A percentile compares a stretch with the other conserved stretches of the same genome.
Evolutionary conservation across 345 rosid genomes (phyloP).

Genomic region (Gossypioides kirkii): DNA sequence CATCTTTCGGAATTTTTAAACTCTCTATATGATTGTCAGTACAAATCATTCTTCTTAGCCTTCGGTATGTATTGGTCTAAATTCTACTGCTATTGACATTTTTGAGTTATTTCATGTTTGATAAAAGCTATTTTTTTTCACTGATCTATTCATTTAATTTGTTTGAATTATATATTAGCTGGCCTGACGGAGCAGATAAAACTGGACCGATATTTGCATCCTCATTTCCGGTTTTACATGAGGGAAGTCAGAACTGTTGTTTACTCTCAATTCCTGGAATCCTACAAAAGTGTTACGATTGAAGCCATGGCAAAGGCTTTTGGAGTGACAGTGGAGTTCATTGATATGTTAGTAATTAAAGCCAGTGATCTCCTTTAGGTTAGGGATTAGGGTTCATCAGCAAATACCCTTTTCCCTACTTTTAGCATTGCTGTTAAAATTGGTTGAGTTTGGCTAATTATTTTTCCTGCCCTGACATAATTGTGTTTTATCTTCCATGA

Average conservation of each 20-base stretch:
- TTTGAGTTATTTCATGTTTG: not conserved
- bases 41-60: constrained; percentile 86
- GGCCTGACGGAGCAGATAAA: constrained; percentile 82
- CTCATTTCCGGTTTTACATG: constrained; percentile 98
- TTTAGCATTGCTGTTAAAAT: not conserved
- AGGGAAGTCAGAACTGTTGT: constrained; percentile 92
- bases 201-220: constrained; percentile 84
- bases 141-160: not conserved
- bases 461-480: not conserved
- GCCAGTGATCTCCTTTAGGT: not conserved
- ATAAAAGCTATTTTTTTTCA: not conserved
- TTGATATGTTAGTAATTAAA: constrained; percentile 72
- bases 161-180: constrained; percentile 11
- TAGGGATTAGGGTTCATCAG: not conserved
- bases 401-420: not conserved
- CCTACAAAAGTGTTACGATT: constrained; percentile 93
- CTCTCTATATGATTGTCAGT: constrained; percentile 87
- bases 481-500: not conserved
- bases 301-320: constrained; percentile 99
- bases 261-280: constrained; percentile 93
- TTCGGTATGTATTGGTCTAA: constrained; percentile 46
- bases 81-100: not conserved
- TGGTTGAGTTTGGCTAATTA: not conserved
- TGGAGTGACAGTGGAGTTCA: constrained; percentile 91
- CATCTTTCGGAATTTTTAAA: constrained; percentile 85